phyloP scores from a whole-genome alignment of 2,329 filamentous ascomycete species.

The Orbilia oligospora region DNA sequence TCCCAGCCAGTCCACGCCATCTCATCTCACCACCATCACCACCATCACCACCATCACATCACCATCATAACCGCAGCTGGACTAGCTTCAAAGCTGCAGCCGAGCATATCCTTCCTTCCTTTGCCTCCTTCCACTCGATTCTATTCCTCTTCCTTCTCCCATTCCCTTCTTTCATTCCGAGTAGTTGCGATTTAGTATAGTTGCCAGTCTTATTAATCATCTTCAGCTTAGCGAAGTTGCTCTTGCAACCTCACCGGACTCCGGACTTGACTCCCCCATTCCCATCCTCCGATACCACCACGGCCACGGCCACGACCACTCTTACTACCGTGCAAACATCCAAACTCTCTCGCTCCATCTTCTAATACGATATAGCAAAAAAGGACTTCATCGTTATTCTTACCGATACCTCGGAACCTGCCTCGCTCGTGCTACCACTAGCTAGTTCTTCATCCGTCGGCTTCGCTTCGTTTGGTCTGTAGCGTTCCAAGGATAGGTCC shows the following conservation, averaged over 20 bases:
- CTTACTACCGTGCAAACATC: background rate
- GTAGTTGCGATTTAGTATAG: background rate
- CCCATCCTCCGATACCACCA: conserved; percentile 26
- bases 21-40: background rate
- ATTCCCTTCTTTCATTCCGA: conserved; percentile 2
- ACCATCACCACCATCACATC: background rate
- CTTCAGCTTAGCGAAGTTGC: conserved; percentile 26
- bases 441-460: conserved; percentile 9
- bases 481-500: conserved; percentile 27
- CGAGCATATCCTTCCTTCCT: conserved; percentile 2
- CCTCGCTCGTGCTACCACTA: conserved; percentile 24
- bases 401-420: conserved; percentile 16
- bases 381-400: background rate
- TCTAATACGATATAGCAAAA: too few species aligned
- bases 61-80: background rate
- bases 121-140: background rate
- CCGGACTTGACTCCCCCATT: conserved; percentile 35
- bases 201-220: conserved; percentile 15
- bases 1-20: background rate
- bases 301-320: background rate
- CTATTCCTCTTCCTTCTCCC: background rate
- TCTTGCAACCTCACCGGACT: conserved; percentile 24
- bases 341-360: conserved; percentile 8
- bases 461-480: conserved; percentile 15
- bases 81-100: conserved; percentile 16